phyloP scores from a whole-genome alignment of 495 filamentous ascomycete genomes.

The Xylaria venustula region DNA sequence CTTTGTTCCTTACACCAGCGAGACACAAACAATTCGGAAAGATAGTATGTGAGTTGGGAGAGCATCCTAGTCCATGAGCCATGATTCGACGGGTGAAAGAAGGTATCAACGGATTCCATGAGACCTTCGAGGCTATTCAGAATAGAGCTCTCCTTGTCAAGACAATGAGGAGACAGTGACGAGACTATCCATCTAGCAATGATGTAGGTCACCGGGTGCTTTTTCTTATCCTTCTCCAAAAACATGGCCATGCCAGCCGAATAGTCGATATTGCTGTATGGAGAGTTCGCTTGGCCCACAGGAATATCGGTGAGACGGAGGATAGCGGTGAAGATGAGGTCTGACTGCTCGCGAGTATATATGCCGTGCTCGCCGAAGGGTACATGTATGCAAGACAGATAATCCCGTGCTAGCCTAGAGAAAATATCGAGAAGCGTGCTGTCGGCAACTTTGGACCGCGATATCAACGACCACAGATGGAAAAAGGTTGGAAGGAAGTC shows the following conservation, averaged over 20 bases:
- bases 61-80: conserved; percentile 89
- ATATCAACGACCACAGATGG: conserved; percentile 92
- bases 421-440: conserved; percentile 84
- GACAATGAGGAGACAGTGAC: conserved; percentile 83
- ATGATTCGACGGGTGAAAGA: conserved; percentile 98
- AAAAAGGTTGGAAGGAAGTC: conserved; percentile 88
- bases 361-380: conserved; percentile 86
- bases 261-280: conserved; percentile 85
- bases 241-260: conserved; percentile 77
- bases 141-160: conserved; percentile 75
- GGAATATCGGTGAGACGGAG: conserved; percentile 91
- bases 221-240: conserved; percentile 87
- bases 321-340: conserved; percentile 89
- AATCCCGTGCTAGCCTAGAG: conserved; percentile 82
- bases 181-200: conserved; percentile 95
- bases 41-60: conserved; percentile 86
- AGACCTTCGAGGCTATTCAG: conserved; percentile 85
- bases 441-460: conserved; percentile 84
- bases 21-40: conserved; percentile 96
- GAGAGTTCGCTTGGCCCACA: conserved; percentile 91
- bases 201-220: conserved; percentile 86
- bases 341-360: conserved; percentile 88
- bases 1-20: conserved; percentile 94
- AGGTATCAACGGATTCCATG: conserved; percentile 94
- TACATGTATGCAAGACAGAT: conserved; percentile 68